phyloP scores from a whole-genome alignment of 1,139 yeast species.

The Candida labiduridarum region DNA sequence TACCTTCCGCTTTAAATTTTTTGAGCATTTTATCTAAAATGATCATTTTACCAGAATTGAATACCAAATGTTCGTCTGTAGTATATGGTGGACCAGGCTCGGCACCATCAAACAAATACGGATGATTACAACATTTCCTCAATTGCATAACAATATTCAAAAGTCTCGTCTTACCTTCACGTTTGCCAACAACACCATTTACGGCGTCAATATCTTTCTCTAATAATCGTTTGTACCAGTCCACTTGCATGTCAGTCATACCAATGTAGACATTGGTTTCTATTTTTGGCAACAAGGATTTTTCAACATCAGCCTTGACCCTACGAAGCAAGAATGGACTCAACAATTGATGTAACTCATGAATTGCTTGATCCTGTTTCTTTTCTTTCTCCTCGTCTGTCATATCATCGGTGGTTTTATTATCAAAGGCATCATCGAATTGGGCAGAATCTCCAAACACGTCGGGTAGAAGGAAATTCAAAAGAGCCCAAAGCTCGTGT shows the following conservation, averaged over 20 bases:
- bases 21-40: conserved; percentile 81
- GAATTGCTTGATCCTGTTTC: conserved; percentile 78
- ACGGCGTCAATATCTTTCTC: conserved; percentile 97
- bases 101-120: conserved; percentile 95
- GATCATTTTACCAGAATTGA: conserved; percentile 87
- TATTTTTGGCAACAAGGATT: conserved; percentile 83
- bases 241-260: conserved; percentile 91
- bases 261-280: conserved; percentile 90
- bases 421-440: conserved; percentile 86
- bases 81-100: conserved; percentile 99
- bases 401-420: conserved; percentile 26
- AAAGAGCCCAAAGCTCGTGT: conserved; percentile 93
- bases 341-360: conserved; percentile 80
- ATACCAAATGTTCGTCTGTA: conserved; percentile 90
- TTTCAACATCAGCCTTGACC: conserved; percentile 91
- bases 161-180: conserved; percentile 88
- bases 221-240: conserved; percentile 85
- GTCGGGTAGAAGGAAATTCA: conserved; percentile 90
- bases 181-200: conserved; percentile 84
- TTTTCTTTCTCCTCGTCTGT: conserved; percentile 39
- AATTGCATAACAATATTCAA: conserved; percentile 95
- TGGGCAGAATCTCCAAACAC: conserved; percentile 89
- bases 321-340: conserved; percentile 88
- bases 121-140: conserved; percentile 96
- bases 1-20: conserved; percentile 74